Percentiles rank a stretch among this genome's conserved stretches.
These are phyloP conservation scores for Tetrahymena elliotti DNA, from an alignment of 73 alveolate species.

Conservation along the genomic window DNA sequence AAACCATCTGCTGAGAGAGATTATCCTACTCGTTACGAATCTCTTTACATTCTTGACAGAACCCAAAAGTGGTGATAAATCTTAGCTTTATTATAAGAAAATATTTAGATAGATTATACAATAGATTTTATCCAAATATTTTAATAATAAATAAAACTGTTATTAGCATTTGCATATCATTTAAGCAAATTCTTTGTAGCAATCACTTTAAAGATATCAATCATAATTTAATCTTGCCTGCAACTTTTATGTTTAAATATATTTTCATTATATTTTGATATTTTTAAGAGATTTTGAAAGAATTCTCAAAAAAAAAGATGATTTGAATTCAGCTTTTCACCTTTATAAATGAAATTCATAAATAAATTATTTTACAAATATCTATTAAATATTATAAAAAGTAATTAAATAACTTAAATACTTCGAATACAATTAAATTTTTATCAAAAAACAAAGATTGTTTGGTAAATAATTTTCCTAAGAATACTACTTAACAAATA, in stretches of 20 bases:
- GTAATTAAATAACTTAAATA: too few relatives aligned
- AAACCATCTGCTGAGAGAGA: constrained; percentile 38
- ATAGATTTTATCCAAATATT: not conserved
- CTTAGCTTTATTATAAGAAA: not conserved
- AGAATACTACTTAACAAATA: too few relatives aligned
- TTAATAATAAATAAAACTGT: not conserved
- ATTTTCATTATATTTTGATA: not conserved
- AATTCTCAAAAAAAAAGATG: not conserved
- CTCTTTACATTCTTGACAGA: constrained; percentile 34
- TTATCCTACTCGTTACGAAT: constrained; percentile 30
- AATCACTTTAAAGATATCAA: not conserved
- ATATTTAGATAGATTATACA: not conserved
- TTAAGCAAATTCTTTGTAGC: not conserved
- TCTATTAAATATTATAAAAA: too few relatives aligned
- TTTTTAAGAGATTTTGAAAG: not conserved
- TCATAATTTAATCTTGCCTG: not conserved
- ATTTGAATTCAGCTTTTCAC: too few relatives aligned
- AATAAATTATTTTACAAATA: not conserved
- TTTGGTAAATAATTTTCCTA: too few relatives aligned
- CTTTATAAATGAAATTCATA: too few relatives aligned
- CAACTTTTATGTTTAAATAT: not conserved
- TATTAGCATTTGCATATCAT: not conserved
- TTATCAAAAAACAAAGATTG: too few relatives aligned
- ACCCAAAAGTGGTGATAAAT: constrained; percentile 21
- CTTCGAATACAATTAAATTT: too few relatives aligned